Conservation (phyloP, 352 stramenopile species). For the Phytophthora europaea region DNA sequence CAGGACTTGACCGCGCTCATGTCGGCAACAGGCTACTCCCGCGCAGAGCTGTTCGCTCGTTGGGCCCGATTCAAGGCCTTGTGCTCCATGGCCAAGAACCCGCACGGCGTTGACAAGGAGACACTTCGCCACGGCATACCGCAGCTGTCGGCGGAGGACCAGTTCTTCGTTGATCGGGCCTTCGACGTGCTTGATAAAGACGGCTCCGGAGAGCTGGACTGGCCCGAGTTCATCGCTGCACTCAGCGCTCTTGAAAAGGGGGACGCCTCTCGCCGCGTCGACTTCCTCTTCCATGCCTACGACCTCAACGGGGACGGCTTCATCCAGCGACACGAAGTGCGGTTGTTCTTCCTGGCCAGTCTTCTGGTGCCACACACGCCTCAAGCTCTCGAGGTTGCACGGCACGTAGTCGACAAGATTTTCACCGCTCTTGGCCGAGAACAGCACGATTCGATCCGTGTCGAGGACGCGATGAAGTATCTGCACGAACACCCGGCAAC, state of each 20-base stretch:
- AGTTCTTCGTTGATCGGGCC: conserved; percentile 80
- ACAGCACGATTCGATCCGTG: conserved; percentile 46
- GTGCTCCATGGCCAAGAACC: conserved; percentile 58
- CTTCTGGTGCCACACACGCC: conserved; percentile 52
- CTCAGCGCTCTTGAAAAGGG: conserved; percentile 76
- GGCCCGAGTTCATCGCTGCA: conserved; percentile 78
- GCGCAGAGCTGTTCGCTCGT: conserved; percentile 69
- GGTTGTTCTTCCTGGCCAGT: conserved; percentile 71
- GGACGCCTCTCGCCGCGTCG: conserved; percentile 54
- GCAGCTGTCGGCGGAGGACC: conserved; percentile 70
- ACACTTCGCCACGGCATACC: conserved; percentile 73
- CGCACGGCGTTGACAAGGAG: conserved; percentile 68
- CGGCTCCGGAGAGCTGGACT: conserved; percentile 71
- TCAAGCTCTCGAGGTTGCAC: conserved; percentile 59
- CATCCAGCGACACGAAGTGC: conserved; percentile 70
- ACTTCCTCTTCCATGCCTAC: conserved; percentile 83
- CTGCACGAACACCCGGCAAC: conserved; percentile 54
- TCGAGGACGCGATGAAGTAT: conserved; percentile 61
- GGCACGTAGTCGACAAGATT: conserved; percentile 75
- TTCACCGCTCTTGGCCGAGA: conserved; percentile 57
- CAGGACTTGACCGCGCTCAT: conserved; percentile 63
- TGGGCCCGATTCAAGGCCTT: conserved; percentile 84
- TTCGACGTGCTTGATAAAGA: conserved; percentile 77
- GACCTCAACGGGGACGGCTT: conserved; percentile 72
- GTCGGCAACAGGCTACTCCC: conserved; percentile 60